These are phyloP conservation scores for Colletotrichum tofieldiae DNA, from an alignment of 2,329 filamentous ascomycete species.

Conservation along the genomic window DNA sequence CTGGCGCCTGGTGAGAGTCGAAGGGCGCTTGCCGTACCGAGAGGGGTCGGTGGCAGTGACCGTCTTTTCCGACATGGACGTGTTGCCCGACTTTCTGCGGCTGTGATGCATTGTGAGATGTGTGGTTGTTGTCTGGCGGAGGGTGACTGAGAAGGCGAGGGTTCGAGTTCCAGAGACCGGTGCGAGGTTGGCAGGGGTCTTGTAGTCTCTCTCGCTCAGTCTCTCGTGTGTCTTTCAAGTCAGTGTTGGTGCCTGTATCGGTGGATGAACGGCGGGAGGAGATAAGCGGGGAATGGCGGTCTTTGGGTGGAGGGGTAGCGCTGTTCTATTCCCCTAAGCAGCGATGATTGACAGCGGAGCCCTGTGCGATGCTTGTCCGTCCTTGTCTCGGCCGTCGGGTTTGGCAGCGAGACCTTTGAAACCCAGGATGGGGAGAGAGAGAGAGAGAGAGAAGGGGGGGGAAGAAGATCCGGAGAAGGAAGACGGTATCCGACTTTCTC, in stretches of 20 bases:
- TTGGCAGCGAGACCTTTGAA: constrained; percentile 32
- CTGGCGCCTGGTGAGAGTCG: constrained; percentile 61
- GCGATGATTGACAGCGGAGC: constrained; percentile 37
- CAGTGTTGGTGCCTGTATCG: constrained; percentile 25
- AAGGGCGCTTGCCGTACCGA: constrained; percentile 63
- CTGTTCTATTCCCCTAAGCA: constrained; percentile 38
- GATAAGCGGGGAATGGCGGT: constrained; percentile 39
- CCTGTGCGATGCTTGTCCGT: constrained; percentile 21
- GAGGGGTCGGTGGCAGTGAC: constrained; percentile 62
- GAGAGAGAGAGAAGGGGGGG: not conserved
- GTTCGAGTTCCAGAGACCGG: constrained; percentile 11
- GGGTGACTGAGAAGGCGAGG: constrained; percentile 44
- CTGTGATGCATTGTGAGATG: constrained; percentile 67
- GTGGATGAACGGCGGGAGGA: constrained; percentile 28
- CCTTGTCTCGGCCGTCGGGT: constrained; percentile 41
- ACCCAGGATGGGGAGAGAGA: constrained; percentile 3
- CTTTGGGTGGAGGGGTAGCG: constrained; percentile 40
- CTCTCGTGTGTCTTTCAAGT: constrained; percentile 16
- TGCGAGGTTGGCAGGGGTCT: constrained; percentile 38
- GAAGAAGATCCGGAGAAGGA: constrained; percentile 6
- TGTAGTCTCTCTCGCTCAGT: constrained; percentile 25
- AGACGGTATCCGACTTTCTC: constrained; percentile 19
- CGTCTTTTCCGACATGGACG: constrained; percentile 69
- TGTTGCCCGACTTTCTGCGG: constrained; percentile 71
- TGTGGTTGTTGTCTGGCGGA: constrained; percentile 35